Conservation (phyloP, 2,329 filamentous ascomycete species). For the Didymosphaeria variabile region DNA sequence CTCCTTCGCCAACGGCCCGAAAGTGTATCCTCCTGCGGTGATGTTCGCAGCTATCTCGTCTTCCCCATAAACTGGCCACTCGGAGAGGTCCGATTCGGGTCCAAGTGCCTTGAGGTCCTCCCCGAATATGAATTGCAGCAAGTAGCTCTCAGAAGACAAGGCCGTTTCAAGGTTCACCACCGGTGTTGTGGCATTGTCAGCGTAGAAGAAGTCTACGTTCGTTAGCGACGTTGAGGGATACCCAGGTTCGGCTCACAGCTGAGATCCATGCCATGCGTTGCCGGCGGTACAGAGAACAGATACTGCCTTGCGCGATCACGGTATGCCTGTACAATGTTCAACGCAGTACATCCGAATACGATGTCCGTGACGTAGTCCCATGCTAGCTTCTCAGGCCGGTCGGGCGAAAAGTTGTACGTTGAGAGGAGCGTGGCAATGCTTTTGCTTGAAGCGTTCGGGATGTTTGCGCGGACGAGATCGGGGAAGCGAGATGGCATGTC, state of each 20-base stretch:
- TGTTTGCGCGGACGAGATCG: slow-evolving; percentile 16
- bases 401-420: neutral
- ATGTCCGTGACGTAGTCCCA: neutral
- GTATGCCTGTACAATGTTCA: neutral
- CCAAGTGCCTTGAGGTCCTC: slow-evolving; percentile 3
- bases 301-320: slow-evolving; percentile 1
- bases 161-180: slow-evolving; percentile 6
- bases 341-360: neutral
- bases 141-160: slow-evolving; percentile 8
- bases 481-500: slow-evolving; percentile 17
- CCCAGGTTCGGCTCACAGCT: neutral
- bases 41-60: neutral
- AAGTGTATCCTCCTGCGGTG: neutral
- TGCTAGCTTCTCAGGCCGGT: neutral
- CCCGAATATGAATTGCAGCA: slow-evolving; percentile 14
- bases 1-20: neutral
- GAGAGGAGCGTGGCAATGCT: neutral
- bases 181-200: slow-evolving; percentile 11
- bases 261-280: slow-evolving; percentile 17
- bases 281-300: slow-evolving; percentile 16
- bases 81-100: neutral
- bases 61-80: neutral
- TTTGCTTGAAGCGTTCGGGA: slow-evolving; percentile 15
- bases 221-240: neutral
- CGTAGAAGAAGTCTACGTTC: slow-evolving; percentile 13